Conservation (phyloP, 768 basidiomycete species). For the Tricholomella constricta region DNA sequence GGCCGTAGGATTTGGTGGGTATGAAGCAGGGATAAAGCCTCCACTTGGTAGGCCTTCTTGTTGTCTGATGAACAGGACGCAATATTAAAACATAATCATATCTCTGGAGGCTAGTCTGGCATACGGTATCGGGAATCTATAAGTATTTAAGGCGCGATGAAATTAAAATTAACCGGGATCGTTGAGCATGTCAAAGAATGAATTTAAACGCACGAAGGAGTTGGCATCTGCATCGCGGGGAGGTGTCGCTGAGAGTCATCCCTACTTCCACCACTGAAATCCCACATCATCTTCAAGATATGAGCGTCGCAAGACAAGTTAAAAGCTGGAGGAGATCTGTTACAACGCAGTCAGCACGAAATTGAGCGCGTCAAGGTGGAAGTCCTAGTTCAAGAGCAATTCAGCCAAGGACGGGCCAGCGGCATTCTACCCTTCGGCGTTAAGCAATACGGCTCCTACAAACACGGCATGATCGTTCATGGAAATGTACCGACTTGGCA, state of each 20-base stretch:
- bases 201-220: slow-evolving; percentile 27
- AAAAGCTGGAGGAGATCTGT: neutral
- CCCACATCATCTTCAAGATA: slow-evolving; percentile 42
- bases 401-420: neutral
- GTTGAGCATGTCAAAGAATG: neutral
- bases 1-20: slow-evolving; percentile 5
- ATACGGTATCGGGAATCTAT: slow-evolving; percentile 34
- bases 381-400: slow-evolving; percentile 4
- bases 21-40: slow-evolving; percentile 15
- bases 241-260: slow-evolving; percentile 28
- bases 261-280: slow-evolving; percentile 28
- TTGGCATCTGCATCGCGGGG: slow-evolving; percentile 24
- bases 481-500: neutral
- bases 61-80: neutral
- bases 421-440: neutral
- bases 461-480: neutral
- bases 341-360: neutral
- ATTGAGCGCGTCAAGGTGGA: neutral
- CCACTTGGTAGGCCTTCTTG: slow-evolving; percentile 7
- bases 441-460: slow-evolving; percentile 6
- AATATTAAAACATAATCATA: neutral
- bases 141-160: neutral
- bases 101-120: neutral
- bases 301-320: neutral
- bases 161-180: neutral